Percentiles rank a stretch among this genome's conserved stretches.
phyloP scores from a whole-genome alignment of 768 basidiomycete genomes.

The Hericium coralloides region DNA sequence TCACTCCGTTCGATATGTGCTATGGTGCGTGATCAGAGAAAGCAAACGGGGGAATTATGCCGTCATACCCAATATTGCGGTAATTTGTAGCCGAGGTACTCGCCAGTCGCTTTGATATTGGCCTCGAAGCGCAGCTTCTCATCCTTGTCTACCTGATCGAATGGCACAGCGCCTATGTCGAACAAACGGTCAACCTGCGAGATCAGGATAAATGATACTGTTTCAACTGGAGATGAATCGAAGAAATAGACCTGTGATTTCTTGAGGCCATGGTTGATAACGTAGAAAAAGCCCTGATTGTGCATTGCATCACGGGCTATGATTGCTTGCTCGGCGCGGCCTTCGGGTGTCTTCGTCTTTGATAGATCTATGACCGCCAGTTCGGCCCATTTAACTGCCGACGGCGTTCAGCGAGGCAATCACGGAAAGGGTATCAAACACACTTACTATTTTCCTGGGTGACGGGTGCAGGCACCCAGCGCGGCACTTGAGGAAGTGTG shows the following conservation, averaged over 20 bases:
- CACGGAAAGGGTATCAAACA: neutral
- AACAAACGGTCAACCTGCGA: conserved; percentile 22
- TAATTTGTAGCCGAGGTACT: conserved; percentile 49
- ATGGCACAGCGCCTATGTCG: conserved; percentile 28
- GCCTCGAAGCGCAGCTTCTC: conserved; percentile 25
- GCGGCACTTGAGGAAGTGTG: conserved; percentile 12
- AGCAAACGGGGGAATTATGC: neutral
- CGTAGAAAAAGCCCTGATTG: conserved; percentile 36
- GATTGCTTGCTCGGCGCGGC: conserved; percentile 21
- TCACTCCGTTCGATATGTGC: conserved; percentile 55
- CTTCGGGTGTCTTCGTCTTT: conserved; percentile 23
- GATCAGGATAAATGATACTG: neutral
- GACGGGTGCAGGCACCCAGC: conserved; percentile 17
- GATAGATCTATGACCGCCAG: conserved; percentile 26
- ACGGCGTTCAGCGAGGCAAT: neutral
- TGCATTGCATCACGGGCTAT: conserved; percentile 25
- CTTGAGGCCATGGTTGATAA: conserved; percentile 39
- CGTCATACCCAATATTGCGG: conserved; percentile 41
- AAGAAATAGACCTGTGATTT: conserved; percentile 26
- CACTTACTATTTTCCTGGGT: conserved; percentile 16
- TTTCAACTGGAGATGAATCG: neutral
- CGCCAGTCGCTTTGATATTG: conserved; percentile 31
- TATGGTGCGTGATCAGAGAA: conserved; percentile 16
- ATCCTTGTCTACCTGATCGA: conserved; percentile 23
- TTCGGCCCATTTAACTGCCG: conserved; percentile 28